A percentile compares a stretch with the other conserved stretches of the same genome.
Evolutionary conservation across 768 basidiomycete genomes (phyloP).

Genomic region (Hortiboletus flavorubellus): DNA sequence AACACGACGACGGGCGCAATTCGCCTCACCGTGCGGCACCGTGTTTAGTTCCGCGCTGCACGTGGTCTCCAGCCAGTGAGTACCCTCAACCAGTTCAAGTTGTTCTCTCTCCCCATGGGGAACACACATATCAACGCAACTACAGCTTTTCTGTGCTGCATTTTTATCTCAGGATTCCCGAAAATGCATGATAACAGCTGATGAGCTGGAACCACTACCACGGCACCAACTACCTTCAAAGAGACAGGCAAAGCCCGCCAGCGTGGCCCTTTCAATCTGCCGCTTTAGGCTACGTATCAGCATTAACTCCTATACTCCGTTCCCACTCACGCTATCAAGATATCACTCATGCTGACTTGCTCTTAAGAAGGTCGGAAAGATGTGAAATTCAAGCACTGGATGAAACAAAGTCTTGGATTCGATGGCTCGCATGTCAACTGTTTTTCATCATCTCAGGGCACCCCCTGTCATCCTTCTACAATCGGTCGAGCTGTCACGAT

Average conservation of each 20-base stretch:
- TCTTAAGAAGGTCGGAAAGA: constrained; percentile 1
- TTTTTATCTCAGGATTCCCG: constrained; percentile 3
- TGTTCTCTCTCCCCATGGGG: background rate
- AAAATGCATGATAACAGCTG: background rate
- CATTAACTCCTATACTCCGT: constrained; percentile 3
- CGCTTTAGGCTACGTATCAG: constrained; percentile 13
- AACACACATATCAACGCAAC: background rate
- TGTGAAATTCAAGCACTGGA: constrained; percentile 5
- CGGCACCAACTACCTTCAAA: background rate
- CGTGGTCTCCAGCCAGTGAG: too few relatives aligned
- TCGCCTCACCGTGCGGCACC: constrained; percentile 2
- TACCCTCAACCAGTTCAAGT: too few relatives aligned
- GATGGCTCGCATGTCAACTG: constrained; percentile 2
- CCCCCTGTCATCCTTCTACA: constrained; percentile 4
- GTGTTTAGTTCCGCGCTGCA: background rate
- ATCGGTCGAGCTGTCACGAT: background rate
- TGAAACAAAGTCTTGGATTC: constrained; percentile 7
- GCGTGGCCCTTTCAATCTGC: constrained; percentile 18
- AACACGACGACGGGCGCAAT: background rate
- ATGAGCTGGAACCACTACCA: too few relatives aligned
- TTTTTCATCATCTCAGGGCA: background rate
- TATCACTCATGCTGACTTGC: background rate
- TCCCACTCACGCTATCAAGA: constrained; percentile 7
- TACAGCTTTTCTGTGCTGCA: background rate
- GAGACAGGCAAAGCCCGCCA: background rate